These are phyloP conservation scores for Pseudogymnoascus sp. DNA, from an alignment of 2,329 filamentous ascomycete species.

Conservation along the genomic window DNA sequence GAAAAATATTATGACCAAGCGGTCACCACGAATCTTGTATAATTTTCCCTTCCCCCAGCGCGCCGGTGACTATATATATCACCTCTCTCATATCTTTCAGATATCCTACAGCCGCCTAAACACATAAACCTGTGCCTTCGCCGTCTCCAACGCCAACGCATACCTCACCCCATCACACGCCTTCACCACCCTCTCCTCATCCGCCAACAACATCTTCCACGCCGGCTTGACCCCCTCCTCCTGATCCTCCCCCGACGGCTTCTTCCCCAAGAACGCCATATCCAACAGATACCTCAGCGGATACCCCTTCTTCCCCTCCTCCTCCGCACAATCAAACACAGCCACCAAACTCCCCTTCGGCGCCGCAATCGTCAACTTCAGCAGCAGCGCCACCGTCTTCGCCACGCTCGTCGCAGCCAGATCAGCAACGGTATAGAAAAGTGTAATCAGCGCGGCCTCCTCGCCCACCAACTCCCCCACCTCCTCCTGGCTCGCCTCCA, in stretches of 20 bases:
- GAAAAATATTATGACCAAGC: too few species aligned
- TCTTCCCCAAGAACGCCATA: constrained; percentile 57
- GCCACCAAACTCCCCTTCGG: constrained; percentile 60
- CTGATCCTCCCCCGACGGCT: constrained; percentile 30
- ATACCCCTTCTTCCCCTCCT: constrained; percentile 54
- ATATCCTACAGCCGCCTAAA: constrained; percentile 44
- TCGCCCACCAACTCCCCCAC: constrained; percentile 25
- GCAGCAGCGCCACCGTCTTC: constrained; percentile 68
- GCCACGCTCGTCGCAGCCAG: constrained; percentile 69
- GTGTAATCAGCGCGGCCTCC: constrained; percentile 55
- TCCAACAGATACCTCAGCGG: constrained; percentile 95
- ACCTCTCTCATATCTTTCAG: constrained; percentile 22
- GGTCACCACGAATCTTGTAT: neutral
- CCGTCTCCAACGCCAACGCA: constrained; percentile 81
- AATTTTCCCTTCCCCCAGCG: neutral
- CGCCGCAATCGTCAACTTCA: constrained; percentile 54
- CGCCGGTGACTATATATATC: neutral
- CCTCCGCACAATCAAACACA: constrained; percentile 85
- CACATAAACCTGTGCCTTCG: constrained; percentile 88
- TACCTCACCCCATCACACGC: constrained; percentile 61
- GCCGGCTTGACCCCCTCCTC: constrained; percentile 23
- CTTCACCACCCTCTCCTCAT: constrained; percentile 82
- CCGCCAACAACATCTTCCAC: constrained; percentile 69
- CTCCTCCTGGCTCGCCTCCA: constrained; percentile 33
- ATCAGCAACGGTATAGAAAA: constrained; percentile 94